Evolutionary conservation across 495 filamentous ascomycete genomes (phyloP).

Genomic region (Umbilicaria muhlenbergii): DNA sequence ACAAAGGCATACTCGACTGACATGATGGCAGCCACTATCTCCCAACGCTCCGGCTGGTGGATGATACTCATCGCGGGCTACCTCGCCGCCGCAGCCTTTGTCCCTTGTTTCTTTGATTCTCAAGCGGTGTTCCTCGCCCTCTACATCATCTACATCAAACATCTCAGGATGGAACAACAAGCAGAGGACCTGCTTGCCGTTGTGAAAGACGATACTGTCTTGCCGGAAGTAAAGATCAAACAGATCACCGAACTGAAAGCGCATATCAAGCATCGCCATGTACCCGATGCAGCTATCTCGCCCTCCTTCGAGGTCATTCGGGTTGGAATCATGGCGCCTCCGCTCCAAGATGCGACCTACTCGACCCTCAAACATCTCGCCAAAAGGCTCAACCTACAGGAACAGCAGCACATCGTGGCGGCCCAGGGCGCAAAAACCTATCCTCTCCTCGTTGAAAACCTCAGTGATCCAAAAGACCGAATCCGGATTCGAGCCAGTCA

Average conservation of each 20-base stretch:
- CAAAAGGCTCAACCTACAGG: slow-evolving; percentile 69
- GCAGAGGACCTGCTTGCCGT: slow-evolving; percentile 43
- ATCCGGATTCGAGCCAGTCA: slow-evolving; percentile 53
- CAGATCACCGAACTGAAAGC: slow-evolving; percentile 62
- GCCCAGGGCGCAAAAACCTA: slow-evolving; percentile 47
- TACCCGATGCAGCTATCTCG: slow-evolving; percentile 55
- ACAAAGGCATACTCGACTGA: no score
- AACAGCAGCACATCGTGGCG: slow-evolving; percentile 50
- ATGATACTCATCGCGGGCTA: slow-evolving; percentile 10
- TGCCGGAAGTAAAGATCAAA: slow-evolving; percentile 50
- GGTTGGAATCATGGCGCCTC: slow-evolving; percentile 51
- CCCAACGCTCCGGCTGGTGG: not conserved
- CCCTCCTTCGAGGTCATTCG: slow-evolving; percentile 61
- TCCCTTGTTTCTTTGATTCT: no score
- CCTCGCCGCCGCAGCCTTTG: not conserved
- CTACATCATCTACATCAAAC: no score
- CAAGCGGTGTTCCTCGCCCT: no score
- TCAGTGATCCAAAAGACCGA: slow-evolving; percentile 80
- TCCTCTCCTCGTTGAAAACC: slow-evolving; percentile 63
- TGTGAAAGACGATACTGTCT: slow-evolving; percentile 48
- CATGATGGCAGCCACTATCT: no score
- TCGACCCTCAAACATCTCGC: slow-evolving; percentile 73
- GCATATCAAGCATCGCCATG: slow-evolving; percentile 75
- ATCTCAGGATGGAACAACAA: slow-evolving; percentile 25
- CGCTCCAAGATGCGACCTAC: slow-evolving; percentile 62